Conservation (phyloP, 495 filamentous ascomycete species). For the Cryomyces antarcticus region DNA sequence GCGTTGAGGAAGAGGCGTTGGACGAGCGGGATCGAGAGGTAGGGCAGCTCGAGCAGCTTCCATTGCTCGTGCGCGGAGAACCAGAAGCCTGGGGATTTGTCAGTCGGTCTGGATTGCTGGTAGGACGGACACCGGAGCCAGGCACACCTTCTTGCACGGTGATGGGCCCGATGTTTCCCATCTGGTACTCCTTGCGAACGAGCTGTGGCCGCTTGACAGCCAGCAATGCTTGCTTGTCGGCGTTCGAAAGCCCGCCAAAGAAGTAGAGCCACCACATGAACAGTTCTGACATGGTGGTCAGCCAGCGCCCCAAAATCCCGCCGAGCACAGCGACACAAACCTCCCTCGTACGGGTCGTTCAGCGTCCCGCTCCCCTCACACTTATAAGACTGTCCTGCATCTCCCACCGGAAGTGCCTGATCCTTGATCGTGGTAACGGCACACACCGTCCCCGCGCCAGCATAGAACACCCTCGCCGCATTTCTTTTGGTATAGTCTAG, state of each 20-base stretch:
- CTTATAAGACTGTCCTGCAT: constrained; percentile 12
- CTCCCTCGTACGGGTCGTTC: constrained; percentile 19
- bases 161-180: constrained; percentile 16
- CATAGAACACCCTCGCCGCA: constrained; percentile 17
- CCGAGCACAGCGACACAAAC: too few relatives aligned
- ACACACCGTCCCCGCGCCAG: constrained; percentile 14
- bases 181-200: constrained; percentile 15
- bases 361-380: constrained; percentile 13
- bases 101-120: not conserved
- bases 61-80: constrained; percentile 20
- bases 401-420: constrained; percentile 10
- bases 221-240: constrained; percentile 14
- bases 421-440: constrained; percentile 11
- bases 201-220: constrained; percentile 16
- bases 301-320: too few relatives aligned
- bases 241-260: constrained; percentile 13
- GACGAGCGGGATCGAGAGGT: constrained; percentile 17
- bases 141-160: constrained; percentile 16
- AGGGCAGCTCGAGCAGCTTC: constrained; percentile 22
- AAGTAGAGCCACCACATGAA: constrained; percentile 21
- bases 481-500: constrained; percentile 19
- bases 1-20: constrained; percentile 7
- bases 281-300: constrained; percentile 5
- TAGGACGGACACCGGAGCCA: not conserved
- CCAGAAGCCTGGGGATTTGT: constrained; percentile 8